Conservation (phyloP, 257 asterid genomes). For the Scutellaria minor region DNA sequence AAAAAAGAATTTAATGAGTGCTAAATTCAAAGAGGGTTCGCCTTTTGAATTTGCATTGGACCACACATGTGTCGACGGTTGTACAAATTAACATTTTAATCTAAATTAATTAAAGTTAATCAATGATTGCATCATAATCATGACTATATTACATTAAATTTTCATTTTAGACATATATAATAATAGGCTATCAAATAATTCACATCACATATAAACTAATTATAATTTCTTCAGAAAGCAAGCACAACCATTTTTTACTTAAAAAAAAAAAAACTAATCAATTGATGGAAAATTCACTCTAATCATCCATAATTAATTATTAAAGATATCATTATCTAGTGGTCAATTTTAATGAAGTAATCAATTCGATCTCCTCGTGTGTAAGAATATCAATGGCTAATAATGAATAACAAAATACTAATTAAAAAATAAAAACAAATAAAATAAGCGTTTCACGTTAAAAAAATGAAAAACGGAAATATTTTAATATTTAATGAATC, state of each 20-base stretch:
- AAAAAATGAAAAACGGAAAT: too few relatives aligned
- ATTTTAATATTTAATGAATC: too few relatives aligned
- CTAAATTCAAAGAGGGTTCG: slow-evolving; percentile 3
- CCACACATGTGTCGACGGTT: neutral
- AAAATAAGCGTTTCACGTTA: too few relatives aligned
- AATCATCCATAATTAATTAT: neutral
- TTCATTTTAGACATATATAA: neutral
- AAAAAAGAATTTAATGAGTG: neutral
- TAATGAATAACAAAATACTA: neutral
- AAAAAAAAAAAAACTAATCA: neutral
- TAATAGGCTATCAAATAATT: neutral
- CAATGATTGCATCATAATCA: neutral
- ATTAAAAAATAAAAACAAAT: neutral
- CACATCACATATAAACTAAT: neutral
- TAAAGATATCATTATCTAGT: neutral
- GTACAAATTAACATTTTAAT: neutral
- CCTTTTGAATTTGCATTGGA: neutral
- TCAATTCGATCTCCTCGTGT: neutral
- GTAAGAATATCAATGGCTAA: neutral
- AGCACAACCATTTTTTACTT: neutral
- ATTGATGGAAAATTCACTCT: too few relatives aligned
- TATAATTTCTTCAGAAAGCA: too few relatives aligned
- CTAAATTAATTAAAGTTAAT: neutral
- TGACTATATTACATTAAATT: neutral
- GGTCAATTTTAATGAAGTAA: neutral